Evolutionary conservation across 164 flowering plant species (phyloP), one percentile per base, ranked within the genome.

Genomic region (Amborella trichopoda): DNA sequence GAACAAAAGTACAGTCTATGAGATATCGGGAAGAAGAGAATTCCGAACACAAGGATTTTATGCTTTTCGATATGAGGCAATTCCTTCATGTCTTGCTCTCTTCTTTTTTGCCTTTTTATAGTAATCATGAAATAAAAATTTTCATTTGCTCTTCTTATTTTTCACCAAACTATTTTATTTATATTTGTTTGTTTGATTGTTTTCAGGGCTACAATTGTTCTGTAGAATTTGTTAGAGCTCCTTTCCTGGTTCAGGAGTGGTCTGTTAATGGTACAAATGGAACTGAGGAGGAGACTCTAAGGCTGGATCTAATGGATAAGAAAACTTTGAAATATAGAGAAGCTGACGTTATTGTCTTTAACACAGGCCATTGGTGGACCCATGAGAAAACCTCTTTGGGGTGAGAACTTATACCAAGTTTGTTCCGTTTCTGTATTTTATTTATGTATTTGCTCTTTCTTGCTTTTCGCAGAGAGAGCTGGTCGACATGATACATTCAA

Each of bases 291-390:
- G 77, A 74, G 50, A 74, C 77, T 0, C 72, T 77, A 18, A 40
- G 80, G 45, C 65, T 77, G 5, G 83, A 77, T 47, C 8, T 67
- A 16, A 33, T 77, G 16, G 72, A 48, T 42, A 30, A 26, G 14
- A 49, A 65, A 2, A 42, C 62, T 37, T 56, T 61, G 27, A 38
- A 45, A 25, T 77, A 61, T 40, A 69, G 59, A 55, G 39, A 26
- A 28, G 80, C 80, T 6, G 80, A 74, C 20, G 8, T 77, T 12
- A 81, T 90, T 25, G 73, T 89, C 33, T 85, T 89, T 60, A 89
- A 85, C 58, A 83, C 95, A 23, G 97, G 94, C 18, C 97, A 89
- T 52, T 89, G 97, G 97, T 89, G 95, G 95, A 65, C 81, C 63
- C 97, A 85, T 67, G 90, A 91, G 63, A 90, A 86, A 62, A 90